Base-by-base conservation (phyloP, 2,329 filamentous ascomycete genomes). In the Exophiala lecanii-corni region DNA sequence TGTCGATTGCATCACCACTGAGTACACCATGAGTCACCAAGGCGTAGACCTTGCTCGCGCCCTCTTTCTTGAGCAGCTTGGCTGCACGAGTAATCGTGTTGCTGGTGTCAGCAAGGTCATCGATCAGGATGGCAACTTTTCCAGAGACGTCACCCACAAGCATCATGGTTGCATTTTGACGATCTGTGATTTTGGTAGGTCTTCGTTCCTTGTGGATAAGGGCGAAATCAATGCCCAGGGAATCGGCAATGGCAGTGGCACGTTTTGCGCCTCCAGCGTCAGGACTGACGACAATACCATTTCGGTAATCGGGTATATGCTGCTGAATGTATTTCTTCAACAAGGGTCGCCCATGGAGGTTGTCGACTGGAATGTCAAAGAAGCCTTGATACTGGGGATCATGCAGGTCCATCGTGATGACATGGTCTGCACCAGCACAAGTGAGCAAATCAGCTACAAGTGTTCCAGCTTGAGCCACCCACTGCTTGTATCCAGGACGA, bases 281-380 rank as follows among this genome's bases (percentile, higher is more conserved):
- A 5, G 92, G 92, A 60, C 87, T 94, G 58, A 98, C 91, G 60
- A 98, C 85, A 34, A 98, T 89, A 26, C 87, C 86, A 45, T 91
- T 79, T 64, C 82, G 84, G 67, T 82, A 89, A 60, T 89, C 83
- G 36, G 86, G 83, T 47, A 95, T 92, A 58, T 88, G 80, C 60
- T 85, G 81, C 62, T 89, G 82, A 56, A 83, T 81, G 63, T 82
- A 82, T 57, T 76, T 78, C 60, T 78, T 77, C 44, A 82, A 55
- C 23, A 72, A 57, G 25, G 70, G 69, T 39, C 69, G 62, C 10
- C 69, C 91, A 68, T 97, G 97, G 13, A 98, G 75, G 64, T 98
- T 98, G 70, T 98, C 92, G 43, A 98, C 92, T 2, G 92, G 92
- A 45, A 97, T 95, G 61, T 98, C 91, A 62, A 98, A 97, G 74